These are phyloP conservation scores for Magnusiomyces paraingens DNA, from an alignment of 1,139 yeast species.

Conservation along the genomic window DNA sequence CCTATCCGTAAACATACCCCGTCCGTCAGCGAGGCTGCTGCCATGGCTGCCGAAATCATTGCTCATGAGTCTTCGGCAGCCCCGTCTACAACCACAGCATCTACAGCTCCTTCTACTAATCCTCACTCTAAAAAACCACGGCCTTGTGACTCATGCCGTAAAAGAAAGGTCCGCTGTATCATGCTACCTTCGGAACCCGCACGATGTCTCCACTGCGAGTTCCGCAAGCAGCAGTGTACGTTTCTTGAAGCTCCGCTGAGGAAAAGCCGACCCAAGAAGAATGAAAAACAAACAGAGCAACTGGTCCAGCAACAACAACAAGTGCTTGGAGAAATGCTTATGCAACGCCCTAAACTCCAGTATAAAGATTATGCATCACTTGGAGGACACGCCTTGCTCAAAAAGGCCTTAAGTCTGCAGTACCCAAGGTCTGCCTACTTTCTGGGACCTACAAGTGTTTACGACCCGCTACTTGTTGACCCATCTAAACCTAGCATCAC, in stretches of 20 bases:
- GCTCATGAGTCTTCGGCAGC: slow-evolving; percentile 7
- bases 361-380: slow-evolving; percentile 34
- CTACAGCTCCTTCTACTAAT: not conserved
- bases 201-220: slow-evolving; percentile 33
- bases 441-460: slow-evolving; percentile 35
- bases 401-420: slow-evolving; percentile 36
- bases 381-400: slow-evolving; percentile 35
- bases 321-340: not conserved
- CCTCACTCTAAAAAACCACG: slow-evolving; percentile 15
- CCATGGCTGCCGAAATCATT: slow-evolving; percentile 17
- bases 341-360: slow-evolving; percentile 23
- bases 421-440: slow-evolving; percentile 36
- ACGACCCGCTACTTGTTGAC: slow-evolving; percentile 32
- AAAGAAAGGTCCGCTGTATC: slow-evolving; percentile 35
- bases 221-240: slow-evolving; percentile 32
- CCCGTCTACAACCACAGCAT: not conserved
- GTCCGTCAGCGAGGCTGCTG: slow-evolving; percentile 14
- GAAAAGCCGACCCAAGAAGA: slow-evolving; percentile 18
- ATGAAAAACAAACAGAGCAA: slow-evolving; percentile 5
- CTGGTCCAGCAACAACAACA: slow-evolving; percentile 5
- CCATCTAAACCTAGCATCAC: slow-evolving; percentile 32
- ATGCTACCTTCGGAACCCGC: slow-evolving; percentile 30
- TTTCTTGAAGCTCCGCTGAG: slow-evolving; percentile 30
- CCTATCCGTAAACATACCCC: not conserved
- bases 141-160: slow-evolving; percentile 31